phyloP scores from a whole-genome alignment of 768 basidiomycete species.

The Macrocybe gigantea region DNA sequence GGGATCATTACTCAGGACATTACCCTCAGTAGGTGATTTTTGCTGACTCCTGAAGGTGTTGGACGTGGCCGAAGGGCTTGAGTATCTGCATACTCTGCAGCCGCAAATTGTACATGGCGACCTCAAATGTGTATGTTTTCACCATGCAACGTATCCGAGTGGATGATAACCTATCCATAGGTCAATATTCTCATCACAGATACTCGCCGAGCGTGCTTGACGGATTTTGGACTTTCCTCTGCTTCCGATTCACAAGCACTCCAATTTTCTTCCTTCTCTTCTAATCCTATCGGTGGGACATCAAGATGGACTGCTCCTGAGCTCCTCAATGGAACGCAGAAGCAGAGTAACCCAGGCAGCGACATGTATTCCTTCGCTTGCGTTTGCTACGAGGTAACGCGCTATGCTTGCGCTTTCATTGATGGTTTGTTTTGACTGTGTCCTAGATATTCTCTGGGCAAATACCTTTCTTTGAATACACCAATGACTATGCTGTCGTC shows the following conservation, averaged over 20 bases:
- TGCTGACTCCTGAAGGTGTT: neutral
- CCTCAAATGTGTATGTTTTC: constrained; percentile 6
- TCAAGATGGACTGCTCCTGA: constrained; percentile 14
- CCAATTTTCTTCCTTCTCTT: constrained; percentile 8
- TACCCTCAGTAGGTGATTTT: neutral
- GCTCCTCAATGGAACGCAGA: constrained; percentile 7
- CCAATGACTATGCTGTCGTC: constrained; percentile 10
- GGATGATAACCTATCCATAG: neutral
- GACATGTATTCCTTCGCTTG: constrained; percentile 29
- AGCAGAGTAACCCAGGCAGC: constrained; percentile 11
- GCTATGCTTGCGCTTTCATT: neutral
- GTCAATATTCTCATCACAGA: constrained; percentile 13
- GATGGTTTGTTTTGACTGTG: neutral
- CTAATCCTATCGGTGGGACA: constrained; percentile 7
- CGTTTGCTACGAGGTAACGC: constrained; percentile 24
- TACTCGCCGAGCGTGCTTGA: constrained; percentile 9
- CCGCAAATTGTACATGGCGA: constrained; percentile 12
- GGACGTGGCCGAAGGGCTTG: constrained; percentile 9
- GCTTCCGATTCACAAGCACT: constrained; percentile 11
- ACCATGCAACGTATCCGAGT: neutral
- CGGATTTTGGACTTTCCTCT: constrained; percentile 14
- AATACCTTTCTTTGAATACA: constrained; percentile 18
- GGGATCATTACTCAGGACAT: neutral
- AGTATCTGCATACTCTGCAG: constrained; percentile 8
- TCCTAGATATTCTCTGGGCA: constrained; percentile 21